Evolutionary conservation across 2,329 filamentous ascomycete species (phyloP).

Genomic region (Didymellaceae sp.): DNA sequence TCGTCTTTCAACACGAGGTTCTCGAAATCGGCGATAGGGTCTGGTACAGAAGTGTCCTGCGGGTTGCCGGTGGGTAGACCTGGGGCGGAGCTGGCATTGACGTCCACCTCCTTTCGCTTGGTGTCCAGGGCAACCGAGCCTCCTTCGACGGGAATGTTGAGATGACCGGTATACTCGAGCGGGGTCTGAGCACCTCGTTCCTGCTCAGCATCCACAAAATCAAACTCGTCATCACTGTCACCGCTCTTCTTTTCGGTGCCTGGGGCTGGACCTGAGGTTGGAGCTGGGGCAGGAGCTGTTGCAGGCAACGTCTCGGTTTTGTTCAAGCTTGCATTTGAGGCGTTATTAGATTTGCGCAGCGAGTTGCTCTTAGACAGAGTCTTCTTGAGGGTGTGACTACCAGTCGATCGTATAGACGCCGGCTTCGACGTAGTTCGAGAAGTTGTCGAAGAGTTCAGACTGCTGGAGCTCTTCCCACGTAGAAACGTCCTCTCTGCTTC

Average conservation of each 20-base stretch:
- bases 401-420: slow-evolving; percentile 28
- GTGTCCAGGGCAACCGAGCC: slow-evolving; percentile 34
- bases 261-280: too few species aligned
- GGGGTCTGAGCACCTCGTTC: slow-evolving; percentile 55
- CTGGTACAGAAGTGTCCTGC: slow-evolving; percentile 29
- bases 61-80: slow-evolving; percentile 29
- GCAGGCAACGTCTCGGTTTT: slow-evolving; percentile 2
- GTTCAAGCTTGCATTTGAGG: slow-evolving; percentile 29
- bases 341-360: slow-evolving; percentile 19
- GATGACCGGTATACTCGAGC: slow-evolving; percentile 55
- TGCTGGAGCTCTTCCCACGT: slow-evolving; percentile 45
- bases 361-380: slow-evolving; percentile 20
- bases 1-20: slow-evolving; percentile 39
- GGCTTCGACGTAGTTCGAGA: slow-evolving; percentile 32
- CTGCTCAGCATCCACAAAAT: slow-evolving; percentile 66
- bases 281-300: too few species aligned
- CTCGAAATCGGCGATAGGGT: slow-evolving; percentile 40
- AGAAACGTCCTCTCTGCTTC: slow-evolving; percentile 72
- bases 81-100: slow-evolving; percentile 35
- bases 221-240: slow-evolving; percentile 48
- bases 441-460: slow-evolving; percentile 27
- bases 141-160: slow-evolving; percentile 38
- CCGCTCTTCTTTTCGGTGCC: slow-evolving; percentile 23
- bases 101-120: slow-evolving; percentile 26
- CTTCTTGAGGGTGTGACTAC: slow-evolving; percentile 17